Evolutionary conservation across 108 stramenopile species (phyloP).

Genomic region (Fragilaria crotonensis): DNA sequence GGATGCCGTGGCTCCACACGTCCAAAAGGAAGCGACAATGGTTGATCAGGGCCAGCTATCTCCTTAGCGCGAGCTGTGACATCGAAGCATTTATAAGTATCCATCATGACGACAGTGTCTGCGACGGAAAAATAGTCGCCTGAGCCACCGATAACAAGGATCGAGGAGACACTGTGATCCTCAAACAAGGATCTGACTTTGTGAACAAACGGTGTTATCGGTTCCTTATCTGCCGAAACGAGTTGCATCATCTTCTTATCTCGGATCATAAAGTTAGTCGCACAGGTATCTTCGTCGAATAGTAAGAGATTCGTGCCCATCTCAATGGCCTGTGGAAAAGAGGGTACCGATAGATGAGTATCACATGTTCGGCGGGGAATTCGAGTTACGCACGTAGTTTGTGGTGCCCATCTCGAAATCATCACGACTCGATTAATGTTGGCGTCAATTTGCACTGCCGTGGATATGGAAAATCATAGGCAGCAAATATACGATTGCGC

Average conservation of each 20-base stretch:
- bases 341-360: too few relatives aligned
- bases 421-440: background rate
- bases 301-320: conserved; percentile 81
- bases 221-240: conserved; percentile 88
- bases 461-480: background rate
- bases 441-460: conserved; percentile 1
- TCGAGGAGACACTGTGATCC: conserved; percentile 67
- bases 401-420: too few relatives aligned
- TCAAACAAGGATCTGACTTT: conserved; percentile 78
- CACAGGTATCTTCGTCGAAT: conserved; percentile 96
- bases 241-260: conserved; percentile 93
- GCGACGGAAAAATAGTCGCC: conserved; percentile 96
- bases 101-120: conserved; percentile 88
- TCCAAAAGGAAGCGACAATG: conserved; percentile 36
- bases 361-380: too few relatives aligned
- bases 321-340: conserved; percentile 69
- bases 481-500: conserved; percentile 6
- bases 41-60: conserved; percentile 50
- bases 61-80: conserved; percentile 78
- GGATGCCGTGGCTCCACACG: conserved; percentile 24
- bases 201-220: conserved; percentile 92
- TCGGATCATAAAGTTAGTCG: conserved; percentile 91
- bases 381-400: too few relatives aligned
- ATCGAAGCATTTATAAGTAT: conserved; percentile 77
- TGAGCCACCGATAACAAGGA: conserved; percentile 89